Evolutionary conservation across 768 basidiomycete genomes (phyloP), one percentile per base, ranked within the genome.

Genomic region (Trametes meyenii): DNA sequence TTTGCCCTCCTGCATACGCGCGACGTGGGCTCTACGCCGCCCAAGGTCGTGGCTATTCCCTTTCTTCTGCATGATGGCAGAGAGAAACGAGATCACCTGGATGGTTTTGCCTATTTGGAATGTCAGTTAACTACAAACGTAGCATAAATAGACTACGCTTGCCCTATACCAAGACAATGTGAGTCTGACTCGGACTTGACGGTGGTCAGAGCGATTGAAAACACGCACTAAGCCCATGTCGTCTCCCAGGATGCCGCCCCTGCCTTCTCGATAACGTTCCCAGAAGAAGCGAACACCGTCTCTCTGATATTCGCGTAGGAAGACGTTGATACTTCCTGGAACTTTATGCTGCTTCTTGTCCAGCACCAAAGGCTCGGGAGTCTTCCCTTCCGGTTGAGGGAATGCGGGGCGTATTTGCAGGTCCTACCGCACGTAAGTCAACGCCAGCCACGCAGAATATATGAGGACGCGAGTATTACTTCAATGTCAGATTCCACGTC

Each of bases 281-380:
- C 84, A 97, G 50, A 98, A 83, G 74, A 98, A 98, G 43, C 78
- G 73, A 13, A 90, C 84, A 8, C 96, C 96, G 12, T 94, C 88
- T 36, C 93, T 81, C 69, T 98, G 96, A 69, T 98, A 98, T 36
- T 87, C 85, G 55, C 96, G 87, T n/a, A 98, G 78, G 71, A 88
- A 92, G 0, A 87, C 86, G 72, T 96, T 96, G 67, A 97, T 88
- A 3, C 86, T 73, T 7, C 78, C 81, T 2, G 90, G 89, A 21
- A 92, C 82, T 63, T 77, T 77, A 21, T 85, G 68, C 26, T 85
- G 68, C 26, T 73, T 74, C 38, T 69, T 68, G 58, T 86, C 84
- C 12, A 93, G 77, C 29, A 84, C 67, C 19, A 88, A 64, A 0
- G 88, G 78, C 7, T 79, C 80, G 0, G 76, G 60, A 21, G 65